Percentiles rank a stretch among this genome's conserved stretches.
phyloP scores from a whole-genome alignment of 352 stramenopile genomes.

The Globisporangium barbulae region DNA sequence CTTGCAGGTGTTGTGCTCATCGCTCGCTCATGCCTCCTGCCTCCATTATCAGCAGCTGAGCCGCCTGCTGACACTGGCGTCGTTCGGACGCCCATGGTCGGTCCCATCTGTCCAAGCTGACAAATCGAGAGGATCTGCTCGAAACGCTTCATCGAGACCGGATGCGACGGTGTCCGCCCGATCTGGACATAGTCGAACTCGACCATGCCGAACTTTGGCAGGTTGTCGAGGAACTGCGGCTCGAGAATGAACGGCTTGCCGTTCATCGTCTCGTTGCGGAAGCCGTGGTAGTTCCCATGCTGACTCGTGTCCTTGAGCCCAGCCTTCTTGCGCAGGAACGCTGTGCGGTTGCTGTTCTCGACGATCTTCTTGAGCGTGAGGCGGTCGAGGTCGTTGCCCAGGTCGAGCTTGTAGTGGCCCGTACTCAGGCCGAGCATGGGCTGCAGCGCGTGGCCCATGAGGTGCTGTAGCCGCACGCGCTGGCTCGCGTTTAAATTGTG shows the following conservation, averaged over 20 bases:
- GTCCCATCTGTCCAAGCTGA: slow-evolving; percentile 48
- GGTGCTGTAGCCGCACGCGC: slow-evolving; percentile 58
- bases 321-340: slow-evolving; percentile 64
- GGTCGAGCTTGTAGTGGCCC: slow-evolving; percentile 67
- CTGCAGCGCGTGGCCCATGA: slow-evolving; percentile 56
- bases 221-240: slow-evolving; percentile 54
- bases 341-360: slow-evolving; percentile 74
- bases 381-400: slow-evolving; percentile 62
- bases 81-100: slow-evolving; percentile 29
- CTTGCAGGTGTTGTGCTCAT: slow-evolving; percentile 1
- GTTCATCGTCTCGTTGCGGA: slow-evolving; percentile 75
- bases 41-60: neutral
- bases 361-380: slow-evolving; percentile 69
- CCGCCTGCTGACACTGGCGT: neutral
- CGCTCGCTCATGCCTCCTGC: slow-evolving; percentile 1
- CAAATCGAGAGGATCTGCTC: slow-evolving; percentile 60
- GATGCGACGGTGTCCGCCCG: slow-evolving; percentile 26
- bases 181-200: slow-evolving; percentile 79
- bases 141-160: slow-evolving; percentile 63
- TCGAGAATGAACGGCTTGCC: slow-evolving; percentile 53
- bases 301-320: slow-evolving; percentile 71
- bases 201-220: slow-evolving; percentile 66
- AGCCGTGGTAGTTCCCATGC: slow-evolving; percentile 71
- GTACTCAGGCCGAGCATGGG: slow-evolving; percentile 59
- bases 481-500: slow-evolving; percentile 49